phyloP scores from a whole-genome alignment of 2,329 filamentous ascomycete species.

The Colletotrichum sp. region DNA sequence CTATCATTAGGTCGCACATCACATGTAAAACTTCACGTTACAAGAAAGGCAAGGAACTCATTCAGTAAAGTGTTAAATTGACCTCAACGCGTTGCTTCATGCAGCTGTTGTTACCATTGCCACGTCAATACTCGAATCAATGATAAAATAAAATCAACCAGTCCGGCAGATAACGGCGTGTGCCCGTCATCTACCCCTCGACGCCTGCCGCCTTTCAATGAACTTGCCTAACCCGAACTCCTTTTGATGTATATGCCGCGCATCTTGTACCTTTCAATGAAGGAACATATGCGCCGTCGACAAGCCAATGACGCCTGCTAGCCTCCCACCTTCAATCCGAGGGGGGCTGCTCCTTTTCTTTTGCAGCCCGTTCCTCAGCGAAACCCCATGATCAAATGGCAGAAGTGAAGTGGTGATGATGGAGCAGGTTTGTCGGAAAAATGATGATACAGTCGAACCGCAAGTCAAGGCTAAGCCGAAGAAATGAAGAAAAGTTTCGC shows the following conservation, averaged over 20 bases:
- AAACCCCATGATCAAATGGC: background rate
- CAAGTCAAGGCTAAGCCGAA: background rate
- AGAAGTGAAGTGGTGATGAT: conserved; percentile 1
- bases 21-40: background rate
- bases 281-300: conserved; percentile 2
- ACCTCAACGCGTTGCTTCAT: conserved; percentile 11
- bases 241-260: conserved; percentile 53
- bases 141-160: conserved; percentile 23
- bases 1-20: background rate
- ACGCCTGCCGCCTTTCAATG: conserved; percentile 7
- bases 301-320: conserved; percentile 18
- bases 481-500: background rate
- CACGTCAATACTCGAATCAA: background rate
- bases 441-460: conserved; percentile 15
- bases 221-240: conserved; percentile 39
- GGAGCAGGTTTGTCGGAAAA: conserved; percentile 8
- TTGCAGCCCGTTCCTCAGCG: background rate
- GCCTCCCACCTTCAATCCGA: background rate
- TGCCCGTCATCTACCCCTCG: background rate
- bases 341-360: conserved; percentile 5
- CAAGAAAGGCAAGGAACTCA: background rate
- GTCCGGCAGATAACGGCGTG: background rate
- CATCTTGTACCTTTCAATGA: conserved; percentile 22
- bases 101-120: conserved; percentile 22
- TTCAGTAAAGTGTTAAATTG: background rate